Evolutionary conservation across 805 yeast species (phyloP), one percentile per base, ranked within the genome.

Genomic region (Ogataea nonfermentans): DNA sequence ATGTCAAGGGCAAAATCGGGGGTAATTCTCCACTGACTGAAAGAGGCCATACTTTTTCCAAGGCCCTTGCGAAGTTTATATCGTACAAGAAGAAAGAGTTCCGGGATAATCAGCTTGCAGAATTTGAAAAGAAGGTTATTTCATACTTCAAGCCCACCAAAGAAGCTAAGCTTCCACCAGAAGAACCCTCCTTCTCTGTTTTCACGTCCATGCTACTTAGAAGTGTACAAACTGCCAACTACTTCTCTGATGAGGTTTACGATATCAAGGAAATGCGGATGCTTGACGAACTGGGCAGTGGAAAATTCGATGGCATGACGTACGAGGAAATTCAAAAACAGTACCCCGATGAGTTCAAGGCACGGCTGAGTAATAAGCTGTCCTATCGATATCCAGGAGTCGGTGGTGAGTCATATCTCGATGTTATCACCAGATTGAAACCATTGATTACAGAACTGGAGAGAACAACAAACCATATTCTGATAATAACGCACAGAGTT

Each of bases 371-470:
- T 29, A 84, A 88, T 62, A 91, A 91, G 62, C 70, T 91, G 52
- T 70, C 82, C 12, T 91, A 91, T 62, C 70, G 99, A 44, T 91
- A 91, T 57, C 99, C 98, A 1, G 99, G 99, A 4, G 85, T 88
- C 35, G 97, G 98, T 6, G 99, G 99, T 12, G 99, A 91, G 62
- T 85, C 95, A 0, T 91, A 91, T 53, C 66, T 91, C 51, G 98
- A 91, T 63, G 99, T 93, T 9, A 83, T 93, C 55, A 87, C 89
- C 49, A 72, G 99, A 46, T 71, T 91, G 41, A 73, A 95, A 44
- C 95, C 97, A 1, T 77, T 91, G 13, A 91, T 91, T 47, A 88
- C 88, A 9, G 99, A 91, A 61, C 76, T 93, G 34, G 99, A 91
- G 60, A 71, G 99, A 48, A 86, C 95, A 30, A 83, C 86, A 8